These are phyloP conservation scores for Austropuccinia psidii DNA, from an alignment of 1,284 basidiomycete species.

Conservation along the genomic window DNA sequence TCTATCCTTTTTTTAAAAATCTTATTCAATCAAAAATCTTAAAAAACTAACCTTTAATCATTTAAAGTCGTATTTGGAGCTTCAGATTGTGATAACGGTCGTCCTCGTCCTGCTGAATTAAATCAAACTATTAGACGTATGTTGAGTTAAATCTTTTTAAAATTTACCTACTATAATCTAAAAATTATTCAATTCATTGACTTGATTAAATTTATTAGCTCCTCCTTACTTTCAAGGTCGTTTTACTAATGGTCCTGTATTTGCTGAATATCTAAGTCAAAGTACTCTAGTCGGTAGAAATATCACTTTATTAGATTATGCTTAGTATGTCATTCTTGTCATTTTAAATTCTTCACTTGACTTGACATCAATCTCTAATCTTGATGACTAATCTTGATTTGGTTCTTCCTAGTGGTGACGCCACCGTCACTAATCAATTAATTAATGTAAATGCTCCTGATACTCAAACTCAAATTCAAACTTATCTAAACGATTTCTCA, in stretches of 20 bases:
- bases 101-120: slow-evolving; percentile 12
- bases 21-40: background rate
- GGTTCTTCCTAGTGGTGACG: slow-evolving; percentile 23
- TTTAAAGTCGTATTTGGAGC: slow-evolving; percentile 26
- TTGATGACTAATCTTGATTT: too few species aligned
- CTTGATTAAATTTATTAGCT: background rate
- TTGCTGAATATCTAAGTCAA: slow-evolving; percentile 13
- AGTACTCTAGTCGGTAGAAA: slow-evolving; percentile 8
- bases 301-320: slow-evolving; percentile 25
- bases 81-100: slow-evolving; percentile 28
- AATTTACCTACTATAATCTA: background rate
- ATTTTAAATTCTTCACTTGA: too few species aligned
- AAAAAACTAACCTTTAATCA: background rate
- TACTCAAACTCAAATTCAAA: slow-evolving; percentile 3
- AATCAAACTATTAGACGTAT: slow-evolving; percentile 15
- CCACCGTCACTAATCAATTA: slow-evolving; percentile 12
- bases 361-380: too few species aligned
- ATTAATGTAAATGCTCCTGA: slow-evolving; percentile 14
- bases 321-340: slow-evolving; percentile 2
- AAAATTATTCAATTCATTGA: background rate
- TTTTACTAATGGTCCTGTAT: slow-evolving; percentile 30
- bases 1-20: background rate
- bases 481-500: background rate
- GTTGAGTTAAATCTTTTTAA: background rate
- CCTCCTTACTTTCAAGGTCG: slow-evolving; percentile 21